Evolutionary conservation across 1,284 basidiomycete genomes (phyloP).

Genomic region (Moesziomyces globuligerus): DNA sequence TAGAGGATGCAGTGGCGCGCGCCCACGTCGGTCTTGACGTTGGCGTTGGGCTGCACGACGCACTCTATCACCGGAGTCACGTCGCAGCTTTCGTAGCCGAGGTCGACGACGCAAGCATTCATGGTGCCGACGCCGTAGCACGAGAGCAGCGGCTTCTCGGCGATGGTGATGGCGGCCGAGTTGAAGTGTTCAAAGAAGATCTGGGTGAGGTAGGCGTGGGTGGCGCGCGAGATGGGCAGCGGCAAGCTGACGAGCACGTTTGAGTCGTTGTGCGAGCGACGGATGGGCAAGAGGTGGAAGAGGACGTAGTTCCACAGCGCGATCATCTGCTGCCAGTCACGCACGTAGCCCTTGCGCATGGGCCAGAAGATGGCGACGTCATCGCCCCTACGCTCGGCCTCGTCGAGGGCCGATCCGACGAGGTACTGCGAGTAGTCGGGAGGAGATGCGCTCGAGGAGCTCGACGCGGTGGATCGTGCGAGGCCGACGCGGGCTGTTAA

Average conservation of each 20-base stretch:
- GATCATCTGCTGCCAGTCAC: conserved; percentile 89
- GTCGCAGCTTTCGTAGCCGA: conserved; percentile 80
- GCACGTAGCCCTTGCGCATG: conserved; percentile 78
- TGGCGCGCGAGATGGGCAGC: conserved; percentile 77
- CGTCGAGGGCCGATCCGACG: conserved; percentile 82
- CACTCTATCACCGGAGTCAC: conserved; percentile 84
- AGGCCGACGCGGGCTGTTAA: conserved; percentile 57
- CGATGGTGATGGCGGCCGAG: conserved; percentile 82
- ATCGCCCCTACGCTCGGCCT: conserved; percentile 78
- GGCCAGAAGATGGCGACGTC: conserved; percentile 83
- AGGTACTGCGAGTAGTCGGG: conserved; percentile 74
- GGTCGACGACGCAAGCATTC: conserved; percentile 84
- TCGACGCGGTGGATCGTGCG: conserved; percentile 25
- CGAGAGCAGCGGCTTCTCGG: conserved; percentile 85
- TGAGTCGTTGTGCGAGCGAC: conserved; percentile 85
- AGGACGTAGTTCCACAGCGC: conserved; percentile 88
- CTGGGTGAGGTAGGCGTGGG: conserved; percentile 81
- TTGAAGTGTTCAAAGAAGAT: conserved; percentile 97
- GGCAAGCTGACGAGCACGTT: conserved; percentile 81
- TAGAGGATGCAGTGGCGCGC: conserved; percentile 59
- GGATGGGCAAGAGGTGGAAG: conserved; percentile 79
- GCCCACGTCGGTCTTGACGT: conserved; percentile 54
- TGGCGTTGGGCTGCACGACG: conserved; percentile 67
- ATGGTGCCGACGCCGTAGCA: conserved; percentile 83
- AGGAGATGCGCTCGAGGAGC: conserved; percentile 18